A percentile compares a stretch with the other conserved stretches of the same genome.
Conservation (phyloP, 192 early-diverging fungal species). For the Coemansia sp. region DNA sequence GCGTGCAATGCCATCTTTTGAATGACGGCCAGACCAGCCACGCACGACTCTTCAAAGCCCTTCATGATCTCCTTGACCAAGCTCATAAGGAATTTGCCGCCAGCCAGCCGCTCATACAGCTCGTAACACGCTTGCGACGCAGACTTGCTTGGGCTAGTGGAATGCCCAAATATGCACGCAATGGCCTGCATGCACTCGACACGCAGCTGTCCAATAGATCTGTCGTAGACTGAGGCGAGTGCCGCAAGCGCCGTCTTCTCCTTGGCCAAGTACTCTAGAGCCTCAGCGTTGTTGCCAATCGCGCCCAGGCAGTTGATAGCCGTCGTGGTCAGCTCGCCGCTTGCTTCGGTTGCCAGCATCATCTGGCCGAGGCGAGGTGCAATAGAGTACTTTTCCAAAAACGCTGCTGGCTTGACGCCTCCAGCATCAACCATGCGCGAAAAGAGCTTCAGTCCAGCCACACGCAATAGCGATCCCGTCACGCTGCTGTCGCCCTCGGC, state of each 20-base stretch:
- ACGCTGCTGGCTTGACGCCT: constrained; percentile 22
- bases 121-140: constrained; percentile 50
- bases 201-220: constrained; percentile 29
- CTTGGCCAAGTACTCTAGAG: constrained; percentile 37
- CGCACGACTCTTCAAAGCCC: constrained; percentile 53
- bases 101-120: constrained; percentile 40
- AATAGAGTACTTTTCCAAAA: constrained; percentile 38
- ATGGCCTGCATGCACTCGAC: constrained; percentile 48
- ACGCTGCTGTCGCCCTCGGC: constrained; percentile 20
- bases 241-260: constrained; percentile 43
- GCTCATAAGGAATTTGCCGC: constrained; percentile 38
- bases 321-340: constrained; percentile 21
- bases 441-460: constrained; percentile 46
- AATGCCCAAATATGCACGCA: constrained; percentile 48
- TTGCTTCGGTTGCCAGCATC: constrained; percentile 15
- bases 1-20: constrained; percentile 48
- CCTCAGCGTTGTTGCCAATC: constrained; percentile 42
- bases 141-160: constrained; percentile 20
- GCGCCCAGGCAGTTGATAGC: constrained; percentile 47
- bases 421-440: constrained; percentile 39
- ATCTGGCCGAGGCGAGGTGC: constrained; percentile 28
- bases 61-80: constrained; percentile 54
- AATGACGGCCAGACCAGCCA: constrained; percentile 45
- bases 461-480: constrained; percentile 26
- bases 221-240: constrained; percentile 35